Conservation (phyloP, 306 rosid genomes). For the Dryas octopetala region DNA sequence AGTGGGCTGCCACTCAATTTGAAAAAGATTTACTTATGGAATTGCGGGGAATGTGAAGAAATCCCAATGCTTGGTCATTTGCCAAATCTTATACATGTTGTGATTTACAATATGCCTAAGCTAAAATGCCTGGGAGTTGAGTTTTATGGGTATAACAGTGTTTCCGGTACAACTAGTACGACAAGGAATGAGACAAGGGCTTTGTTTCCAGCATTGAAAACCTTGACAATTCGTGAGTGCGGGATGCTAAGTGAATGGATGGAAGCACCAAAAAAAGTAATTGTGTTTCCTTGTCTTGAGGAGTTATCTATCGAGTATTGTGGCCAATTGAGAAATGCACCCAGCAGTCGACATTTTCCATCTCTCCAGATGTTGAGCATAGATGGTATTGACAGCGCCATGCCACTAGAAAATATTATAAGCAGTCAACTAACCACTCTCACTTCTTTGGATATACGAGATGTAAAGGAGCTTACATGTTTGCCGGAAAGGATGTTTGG, state of each 20-base stretch:
- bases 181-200: too few relatives aligned
- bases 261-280: too few relatives aligned
- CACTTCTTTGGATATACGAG: neutral
- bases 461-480: neutral
- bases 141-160: too few relatives aligned
- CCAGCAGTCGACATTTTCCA: neutral
- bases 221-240: too few relatives aligned
- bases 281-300: too few relatives aligned
- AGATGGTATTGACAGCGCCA: neutral
- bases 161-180: too few relatives aligned
- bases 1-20: neutral
- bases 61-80: neutral
- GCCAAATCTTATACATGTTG: neutral
- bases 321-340: neutral
- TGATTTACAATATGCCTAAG: accelerated
- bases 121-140: neutral
- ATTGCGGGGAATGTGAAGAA: neutral
- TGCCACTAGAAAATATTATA: neutral
- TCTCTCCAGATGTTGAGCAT: neutral
- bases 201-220: too few relatives aligned
- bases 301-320: too few relatives aligned
- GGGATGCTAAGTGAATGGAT: too few relatives aligned
- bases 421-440: neutral
- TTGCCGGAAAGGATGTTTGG: neutral
- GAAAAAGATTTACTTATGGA: neutral